Evolutionary conservation across 305 asterid genomes (phyloP).

Genomic region (Nicotiana rustica): DNA sequence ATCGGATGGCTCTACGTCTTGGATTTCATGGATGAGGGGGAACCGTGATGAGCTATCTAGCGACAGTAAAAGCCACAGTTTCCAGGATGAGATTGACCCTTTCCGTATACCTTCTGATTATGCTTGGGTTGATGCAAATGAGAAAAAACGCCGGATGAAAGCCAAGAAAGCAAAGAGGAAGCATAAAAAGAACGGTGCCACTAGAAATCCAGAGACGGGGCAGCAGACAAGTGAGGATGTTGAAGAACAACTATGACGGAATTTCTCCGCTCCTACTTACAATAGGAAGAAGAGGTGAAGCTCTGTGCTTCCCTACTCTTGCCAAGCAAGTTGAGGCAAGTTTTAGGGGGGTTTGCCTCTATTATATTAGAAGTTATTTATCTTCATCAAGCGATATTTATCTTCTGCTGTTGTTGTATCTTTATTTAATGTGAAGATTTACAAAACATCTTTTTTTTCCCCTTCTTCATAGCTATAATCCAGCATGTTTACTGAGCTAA

Average conservation of each 20-base stretch:
- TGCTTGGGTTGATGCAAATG: constrained; percentile 92
- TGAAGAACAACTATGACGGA: constrained; percentile 43
- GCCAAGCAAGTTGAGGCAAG: background rate
- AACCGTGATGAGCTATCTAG: constrained; percentile 80
- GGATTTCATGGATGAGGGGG: constrained; percentile 99
- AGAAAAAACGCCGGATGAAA: constrained; percentile 92
- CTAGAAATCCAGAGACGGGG: constrained; percentile 61
- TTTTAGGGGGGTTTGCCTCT: background rate
- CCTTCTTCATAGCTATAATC: background rate
- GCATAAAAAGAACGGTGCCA: constrained; percentile 62
- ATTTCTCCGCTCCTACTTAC: constrained; percentile 13
- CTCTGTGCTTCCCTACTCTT: constrained; percentile 2
- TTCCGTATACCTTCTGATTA: constrained; percentile 91
- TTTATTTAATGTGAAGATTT: background rate
- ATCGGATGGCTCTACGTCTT: constrained; percentile 73
- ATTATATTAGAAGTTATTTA: constrained; percentile 6
- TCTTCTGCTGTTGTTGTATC: constrained; percentile 2
- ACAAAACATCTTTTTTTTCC: background rate
- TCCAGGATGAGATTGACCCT: constrained; percentile 87
- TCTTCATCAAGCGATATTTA: background rate
- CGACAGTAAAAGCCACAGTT: constrained; percentile 79
- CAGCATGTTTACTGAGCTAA: constrained; percentile 9
- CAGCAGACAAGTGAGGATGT: constrained; percentile 58
- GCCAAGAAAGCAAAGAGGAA: constrained; percentile 93
- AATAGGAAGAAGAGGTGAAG: constrained; percentile 31